Conservation (phyloP, 176 grass and related monocot species). For the Cenchrus purpureus region DNA sequence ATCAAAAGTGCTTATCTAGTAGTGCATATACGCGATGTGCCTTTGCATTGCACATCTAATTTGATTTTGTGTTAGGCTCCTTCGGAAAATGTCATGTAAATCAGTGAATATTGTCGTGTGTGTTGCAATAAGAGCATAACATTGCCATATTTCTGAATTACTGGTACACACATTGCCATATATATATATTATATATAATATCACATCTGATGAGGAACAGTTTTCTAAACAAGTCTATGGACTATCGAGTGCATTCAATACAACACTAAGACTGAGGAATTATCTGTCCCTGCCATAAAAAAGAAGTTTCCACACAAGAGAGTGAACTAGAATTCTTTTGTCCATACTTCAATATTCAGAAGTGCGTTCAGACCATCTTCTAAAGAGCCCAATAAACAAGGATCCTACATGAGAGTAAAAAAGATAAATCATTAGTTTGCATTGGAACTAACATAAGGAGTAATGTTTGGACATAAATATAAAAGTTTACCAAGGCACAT, state of each 20-base stretch:
- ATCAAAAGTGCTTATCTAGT: background rate
- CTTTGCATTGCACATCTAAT: slow-evolving; percentile 22
- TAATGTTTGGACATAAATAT: slow-evolving; percentile 28
- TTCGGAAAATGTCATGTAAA: slow-evolving; percentile 7
- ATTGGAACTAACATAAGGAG: background rate
- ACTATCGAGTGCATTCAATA: background rate
- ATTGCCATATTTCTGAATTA: background rate
- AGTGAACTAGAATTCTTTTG: slow-evolving; percentile 16
- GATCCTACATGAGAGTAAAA: slow-evolving; percentile 62
- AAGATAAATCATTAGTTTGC: slow-evolving; percentile 22
- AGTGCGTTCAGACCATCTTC: slow-evolving; percentile 97
- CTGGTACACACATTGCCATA: background rate
- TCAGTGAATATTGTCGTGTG: background rate
- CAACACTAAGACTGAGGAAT: slow-evolving; percentile 28
- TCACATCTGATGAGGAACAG: background rate
- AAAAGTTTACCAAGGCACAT: slow-evolving; percentile 62
- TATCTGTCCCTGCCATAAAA: background rate
- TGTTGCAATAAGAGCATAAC: slow-evolving; percentile 25
- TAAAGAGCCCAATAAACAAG: slow-evolving; percentile 81
- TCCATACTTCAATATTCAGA: slow-evolving; percentile 87
- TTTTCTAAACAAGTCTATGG: slow-evolving; percentile 30
- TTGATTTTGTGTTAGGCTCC: slow-evolving; percentile 17
- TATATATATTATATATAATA: background rate
- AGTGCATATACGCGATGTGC: slow-evolving; percentile 10
- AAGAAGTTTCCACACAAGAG: slow-evolving; percentile 9